phyloP scores from a whole-genome alignment of 1,284 basidiomycete genomes.

The Albatrellus sp. region DNA sequence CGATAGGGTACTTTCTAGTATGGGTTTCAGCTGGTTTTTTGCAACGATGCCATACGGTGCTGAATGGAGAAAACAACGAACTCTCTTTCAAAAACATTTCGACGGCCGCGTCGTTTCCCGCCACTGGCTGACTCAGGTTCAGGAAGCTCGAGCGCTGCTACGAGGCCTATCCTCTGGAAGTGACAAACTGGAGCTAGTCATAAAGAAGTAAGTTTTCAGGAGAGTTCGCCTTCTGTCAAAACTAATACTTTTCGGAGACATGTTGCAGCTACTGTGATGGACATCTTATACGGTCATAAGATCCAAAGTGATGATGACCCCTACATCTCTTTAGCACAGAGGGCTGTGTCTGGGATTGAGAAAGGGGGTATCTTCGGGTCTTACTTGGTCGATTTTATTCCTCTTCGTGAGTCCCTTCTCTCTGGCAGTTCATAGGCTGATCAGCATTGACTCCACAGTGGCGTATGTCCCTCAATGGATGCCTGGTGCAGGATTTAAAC shows the following conservation, averaged over 20 bases:
- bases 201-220: too few species aligned
- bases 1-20: not conserved
- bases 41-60: not conserved
- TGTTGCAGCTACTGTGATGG: slow-evolving; percentile 14
- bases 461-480: slow-evolving; percentile 28
- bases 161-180: too few species aligned
- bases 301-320: slow-evolving; percentile 25
- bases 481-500: slow-evolving; percentile 30
- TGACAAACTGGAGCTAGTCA: too few species aligned
- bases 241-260: slow-evolving; percentile 6
- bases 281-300: slow-evolving; percentile 17
- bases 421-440: not conserved
- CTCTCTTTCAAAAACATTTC: slow-evolving; percentile 18
- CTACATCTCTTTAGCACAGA: slow-evolving; percentile 30
- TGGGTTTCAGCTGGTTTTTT: not conserved
- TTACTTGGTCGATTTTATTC: slow-evolving; percentile 19
- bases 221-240: too few species aligned
- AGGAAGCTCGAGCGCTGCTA: slow-evolving; percentile 23
- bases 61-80: not conserved
- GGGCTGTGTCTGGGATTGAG: slow-evolving; percentile 15
- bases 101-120: slow-evolving; percentile 17
- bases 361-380: slow-evolving; percentile 16
- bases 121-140: slow-evolving; percentile 24
- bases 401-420: slow-evolving; percentile 12
- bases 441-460: slow-evolving; percentile 11